These are phyloP conservation scores for Diplogelasinospora grovesii DNA, from an alignment of 495 filamentous ascomycete genomes.

Conservation along the genomic window DNA sequence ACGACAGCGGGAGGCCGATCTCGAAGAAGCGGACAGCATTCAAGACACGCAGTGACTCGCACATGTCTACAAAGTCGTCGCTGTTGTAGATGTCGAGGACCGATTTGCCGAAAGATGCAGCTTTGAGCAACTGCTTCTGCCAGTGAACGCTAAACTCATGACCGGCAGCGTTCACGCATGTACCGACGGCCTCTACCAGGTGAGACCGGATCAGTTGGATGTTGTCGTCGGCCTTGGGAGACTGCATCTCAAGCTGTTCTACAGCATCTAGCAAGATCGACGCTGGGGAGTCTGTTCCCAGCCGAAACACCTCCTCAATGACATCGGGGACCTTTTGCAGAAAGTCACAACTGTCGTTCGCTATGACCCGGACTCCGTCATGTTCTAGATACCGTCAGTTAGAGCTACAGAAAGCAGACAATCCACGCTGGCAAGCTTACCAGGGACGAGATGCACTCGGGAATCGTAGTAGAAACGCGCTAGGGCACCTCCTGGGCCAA, in stretches of 20 bases:
- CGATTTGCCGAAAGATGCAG: slow-evolving; percentile 94
- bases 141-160: slow-evolving; percentile 83
- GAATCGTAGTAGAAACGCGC: slow-evolving; percentile 81
- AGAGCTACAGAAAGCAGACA: slow-evolving; percentile 57
- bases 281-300: slow-evolving; percentile 73
- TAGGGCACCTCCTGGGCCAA: slow-evolving; percentile 74
- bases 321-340: slow-evolving; percentile 86
- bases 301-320: slow-evolving; percentile 79
- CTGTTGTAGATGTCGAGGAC: slow-evolving; percentile 94
- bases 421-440: slow-evolving; percentile 42
- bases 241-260: slow-evolving; percentile 84
- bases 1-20: slow-evolving; percentile 84
- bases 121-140: slow-evolving; percentile 93
- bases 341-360: slow-evolving; percentile 91
- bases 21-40: slow-evolving; percentile 88
- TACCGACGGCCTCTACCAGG: slow-evolving; percentile 85
- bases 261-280: slow-evolving; percentile 89
- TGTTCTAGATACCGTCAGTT: slow-evolving; percentile 53
- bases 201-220: slow-evolving; percentile 85
- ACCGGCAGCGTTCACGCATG: slow-evolving; percentile 83
- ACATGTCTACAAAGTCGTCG: slow-evolving; percentile 98
- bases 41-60: slow-evolving; percentile 83
- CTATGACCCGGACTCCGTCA: slow-evolving; percentile 82
- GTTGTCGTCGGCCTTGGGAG: slow-evolving; percentile 94
- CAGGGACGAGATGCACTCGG: slow-evolving; percentile 80